phyloP scores from a whole-genome alignment of 208 protist species.

The Crithidia bombi region DNA sequence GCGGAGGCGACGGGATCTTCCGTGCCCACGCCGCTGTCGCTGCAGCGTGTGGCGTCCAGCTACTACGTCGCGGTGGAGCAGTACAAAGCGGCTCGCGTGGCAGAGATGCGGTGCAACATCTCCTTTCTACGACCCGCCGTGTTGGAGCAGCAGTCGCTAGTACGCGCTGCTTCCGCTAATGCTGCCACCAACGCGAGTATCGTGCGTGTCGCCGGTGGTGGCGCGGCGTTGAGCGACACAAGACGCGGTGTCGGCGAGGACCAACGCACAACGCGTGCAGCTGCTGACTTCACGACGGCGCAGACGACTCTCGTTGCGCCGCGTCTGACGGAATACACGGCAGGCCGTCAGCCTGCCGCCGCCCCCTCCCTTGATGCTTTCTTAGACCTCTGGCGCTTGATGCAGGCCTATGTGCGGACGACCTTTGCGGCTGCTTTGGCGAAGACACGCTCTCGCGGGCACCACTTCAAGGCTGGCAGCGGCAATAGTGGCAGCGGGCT shows the following conservation, averaged over 20 bases:
- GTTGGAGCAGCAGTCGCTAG: conserved; percentile 15
- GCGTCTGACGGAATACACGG: conserved; percentile 21
- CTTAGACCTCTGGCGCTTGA: conserved; percentile 31
- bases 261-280: not conserved
- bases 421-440: conserved; percentile 26
- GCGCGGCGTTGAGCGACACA: not conserved
- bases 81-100: conserved; percentile 15
- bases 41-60: conserved; percentile 6
- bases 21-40: not conserved
- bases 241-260: not conserved
- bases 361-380: conserved; percentile 22
- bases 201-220: not conserved
- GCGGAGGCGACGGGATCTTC: too few relatives aligned
- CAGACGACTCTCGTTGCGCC: conserved; percentile 4
- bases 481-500: conserved; percentile 15
- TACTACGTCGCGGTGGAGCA: conserved; percentile 5
- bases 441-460: not conserved
- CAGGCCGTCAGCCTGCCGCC: conserved; percentile 13
- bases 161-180: not conserved
- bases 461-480: not conserved
- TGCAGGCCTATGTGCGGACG: conserved; percentile 30
- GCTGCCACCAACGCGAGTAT: not conserved
- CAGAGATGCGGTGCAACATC: conserved; percentile 21
- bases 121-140: conserved; percentile 33
- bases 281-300: too few relatives aligned